Conservation (phyloP, 2,329 filamentous ascomycete genomes). For the Aurifilum marmelostoma region DNA sequence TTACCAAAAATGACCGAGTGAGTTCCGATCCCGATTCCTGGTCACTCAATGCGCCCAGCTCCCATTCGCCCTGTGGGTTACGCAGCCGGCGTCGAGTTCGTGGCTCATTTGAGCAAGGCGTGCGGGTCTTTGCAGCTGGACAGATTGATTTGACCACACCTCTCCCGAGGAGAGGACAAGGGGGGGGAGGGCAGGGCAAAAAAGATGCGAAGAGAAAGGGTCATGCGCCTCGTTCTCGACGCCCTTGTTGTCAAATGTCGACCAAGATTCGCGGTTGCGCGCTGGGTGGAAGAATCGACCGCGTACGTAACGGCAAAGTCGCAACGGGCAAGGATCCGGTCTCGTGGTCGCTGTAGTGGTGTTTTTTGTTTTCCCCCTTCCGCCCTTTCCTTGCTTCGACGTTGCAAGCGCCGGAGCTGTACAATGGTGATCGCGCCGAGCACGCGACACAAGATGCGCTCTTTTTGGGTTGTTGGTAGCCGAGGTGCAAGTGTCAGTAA, state of each 20-base stretch:
- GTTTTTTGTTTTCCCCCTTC: neutral
- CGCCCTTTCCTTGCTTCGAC: neutral
- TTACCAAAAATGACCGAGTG: slow-evolving; percentile 30
- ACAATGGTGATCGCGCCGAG: slow-evolving; percentile 5
- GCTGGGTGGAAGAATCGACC: neutral
- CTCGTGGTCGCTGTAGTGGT: neutral
- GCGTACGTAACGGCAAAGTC: neutral
- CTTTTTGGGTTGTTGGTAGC: slow-evolving; percentile 12
- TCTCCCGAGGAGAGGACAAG: slow-evolving; percentile 33
- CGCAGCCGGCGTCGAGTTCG: slow-evolving; percentile 48
- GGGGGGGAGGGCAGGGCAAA: neutral
- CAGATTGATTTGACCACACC: slow-evolving; percentile 35
- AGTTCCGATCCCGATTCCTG: slow-evolving; percentile 36
- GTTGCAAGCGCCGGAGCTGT: neutral
- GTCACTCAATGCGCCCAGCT: slow-evolving; percentile 42
- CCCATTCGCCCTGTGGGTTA: slow-evolving; percentile 51
- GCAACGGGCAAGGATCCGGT: neutral
- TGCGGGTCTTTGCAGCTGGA: slow-evolving; percentile 47
- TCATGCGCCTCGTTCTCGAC: slow-evolving; percentile 8
- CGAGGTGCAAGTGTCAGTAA: slow-evolving; percentile 19
- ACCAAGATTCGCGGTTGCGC: slow-evolving; percentile 16
- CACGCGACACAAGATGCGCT: slow-evolving; percentile 26
- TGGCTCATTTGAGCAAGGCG: slow-evolving; percentile 45
- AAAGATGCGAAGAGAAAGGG: neutral
- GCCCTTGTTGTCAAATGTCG: slow-evolving; percentile 5